phyloP scores from a whole-genome alignment of 75 land plant genomes.

The Selaginella tamariscina region DNA sequence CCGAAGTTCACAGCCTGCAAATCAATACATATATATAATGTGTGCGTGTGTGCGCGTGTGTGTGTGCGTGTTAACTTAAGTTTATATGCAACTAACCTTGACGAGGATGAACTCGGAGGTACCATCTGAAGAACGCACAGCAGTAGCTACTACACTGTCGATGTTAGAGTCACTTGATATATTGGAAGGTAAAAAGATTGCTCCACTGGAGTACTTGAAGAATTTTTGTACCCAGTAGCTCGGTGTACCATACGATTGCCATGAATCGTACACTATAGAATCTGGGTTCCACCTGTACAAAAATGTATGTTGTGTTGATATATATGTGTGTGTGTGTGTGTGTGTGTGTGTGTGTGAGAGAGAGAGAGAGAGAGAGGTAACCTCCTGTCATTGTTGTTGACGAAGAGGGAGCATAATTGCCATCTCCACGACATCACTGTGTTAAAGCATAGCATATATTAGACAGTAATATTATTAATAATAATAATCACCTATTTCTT shows the following conservation, averaged over 20 bases:
- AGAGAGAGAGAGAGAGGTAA: too few relatives aligned
- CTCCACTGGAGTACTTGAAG: conserved; percentile 71
- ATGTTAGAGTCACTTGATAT: conserved; percentile 21
- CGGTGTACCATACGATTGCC: conserved; percentile 79
- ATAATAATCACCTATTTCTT: conserved; percentile 47
- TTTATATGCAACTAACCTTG: conserved; percentile 35
- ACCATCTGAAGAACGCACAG: conserved; percentile 34
- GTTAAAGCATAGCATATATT: neutral
- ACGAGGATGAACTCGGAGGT: conserved; percentile 31
- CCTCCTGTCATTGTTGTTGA: conserved; percentile 63
- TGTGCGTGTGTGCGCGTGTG: neutral
- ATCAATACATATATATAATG: conserved; percentile 7
- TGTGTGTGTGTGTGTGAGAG: too few relatives aligned
- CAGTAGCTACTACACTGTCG: conserved; percentile 40
- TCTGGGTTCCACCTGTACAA: conserved; percentile 79
- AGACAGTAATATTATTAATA: neutral
- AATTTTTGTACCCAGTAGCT: conserved; percentile 78
- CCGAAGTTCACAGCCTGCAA: conserved; percentile 18
- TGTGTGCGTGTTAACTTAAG: too few relatives aligned
- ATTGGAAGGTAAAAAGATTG: conserved; percentile 35
- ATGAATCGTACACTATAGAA: conserved; percentile 87
- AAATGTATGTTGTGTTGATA: too few relatives aligned
- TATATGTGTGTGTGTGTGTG: too few relatives aligned
- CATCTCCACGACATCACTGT: conserved; percentile 84
- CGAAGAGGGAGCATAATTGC: conserved; percentile 97